Conservation (phyloP, 805 yeast species). For the Brettanomyces naardenensis region DNA sequence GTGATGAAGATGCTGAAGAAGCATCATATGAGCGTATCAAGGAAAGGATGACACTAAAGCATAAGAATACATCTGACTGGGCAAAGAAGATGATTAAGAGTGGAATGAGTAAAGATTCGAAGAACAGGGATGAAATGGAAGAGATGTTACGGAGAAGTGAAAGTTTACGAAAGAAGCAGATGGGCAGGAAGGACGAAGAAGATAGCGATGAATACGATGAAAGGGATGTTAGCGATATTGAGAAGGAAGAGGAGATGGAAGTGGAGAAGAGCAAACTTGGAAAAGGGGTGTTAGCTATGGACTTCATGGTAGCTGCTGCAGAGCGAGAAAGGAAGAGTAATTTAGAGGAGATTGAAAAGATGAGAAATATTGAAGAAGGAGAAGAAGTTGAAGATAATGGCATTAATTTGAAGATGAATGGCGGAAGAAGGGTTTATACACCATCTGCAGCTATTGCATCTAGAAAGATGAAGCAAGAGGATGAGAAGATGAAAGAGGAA, state of each 20-base stretch:
- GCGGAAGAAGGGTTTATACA: conserved; percentile 77
- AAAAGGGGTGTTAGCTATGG: conserved; percentile 90
- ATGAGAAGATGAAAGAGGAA: conserved; percentile 34
- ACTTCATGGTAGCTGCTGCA: conserved; percentile 89
- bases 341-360: conserved; percentile 38
- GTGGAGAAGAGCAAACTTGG: conserved; percentile 44
- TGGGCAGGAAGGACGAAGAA: conserved; percentile 33
- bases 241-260: conserved; percentile 33
- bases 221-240: conserved; percentile 43
- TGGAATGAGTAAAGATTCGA: conserved; percentile 83
- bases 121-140: conserved; percentile 82
- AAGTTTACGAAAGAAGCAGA: conserved; percentile 58
- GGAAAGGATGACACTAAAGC: conserved; percentile 89
- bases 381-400: conserved; percentile 36
- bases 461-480: conserved; percentile 27
- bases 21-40: conserved; percentile 72
- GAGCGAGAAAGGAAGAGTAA: conserved; percentile 57
- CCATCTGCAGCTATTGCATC: conserved; percentile 45
- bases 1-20: conserved; percentile 45
- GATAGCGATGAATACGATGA: conserved; percentile 40
- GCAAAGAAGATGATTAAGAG: conserved; percentile 83
- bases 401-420: conserved; percentile 47
- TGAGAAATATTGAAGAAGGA: conserved; percentile 40
- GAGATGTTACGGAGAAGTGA: conserved; percentile 91
- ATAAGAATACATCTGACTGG: conserved; percentile 84